phyloP scores from a whole-genome alignment of 83 land plant genomes.

The Larix sibirica region DNA sequence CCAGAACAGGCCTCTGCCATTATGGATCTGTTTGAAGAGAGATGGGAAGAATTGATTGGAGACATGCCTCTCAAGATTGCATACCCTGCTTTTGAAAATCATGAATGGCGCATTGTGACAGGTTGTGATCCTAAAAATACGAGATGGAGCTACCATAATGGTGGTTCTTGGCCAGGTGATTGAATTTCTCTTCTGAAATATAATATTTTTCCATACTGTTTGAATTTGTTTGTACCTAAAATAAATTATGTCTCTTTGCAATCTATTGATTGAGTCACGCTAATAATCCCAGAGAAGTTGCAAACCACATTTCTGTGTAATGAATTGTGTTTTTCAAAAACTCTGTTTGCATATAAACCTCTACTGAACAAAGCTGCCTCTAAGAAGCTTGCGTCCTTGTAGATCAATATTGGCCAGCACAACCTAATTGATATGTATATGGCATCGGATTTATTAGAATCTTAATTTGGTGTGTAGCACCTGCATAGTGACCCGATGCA shows the following conservation, averaged over 20 bases:
- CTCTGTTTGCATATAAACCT: too few species aligned
- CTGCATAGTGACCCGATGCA: neutral
- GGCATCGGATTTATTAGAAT: too few species aligned
- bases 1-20: constrained; percentile 38
- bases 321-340: too few species aligned
- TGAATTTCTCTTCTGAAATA: neutral
- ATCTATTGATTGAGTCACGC: too few species aligned
- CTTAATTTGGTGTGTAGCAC: too few species aligned
- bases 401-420: too few species aligned
- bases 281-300: too few species aligned
- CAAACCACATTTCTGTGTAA: too few species aligned
- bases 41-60: constrained; percentile 47
- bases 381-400: too few species aligned
- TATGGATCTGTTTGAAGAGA: constrained; percentile 47
- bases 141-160: constrained; percentile 53
- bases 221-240: neutral
- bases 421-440: too few species aligned
- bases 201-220: neutral
- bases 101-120: constrained; percentile 45
- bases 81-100: constrained; percentile 41
- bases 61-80: constrained; percentile 49
- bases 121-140: constrained; percentile 52
- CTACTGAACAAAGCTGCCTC: too few species aligned
- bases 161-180: constrained; percentile 57
- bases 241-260: neutral